Evolutionary conservation across 176 grass and related monocot genomes (phyloP), one percentile per base, ranked within the genome.

Genomic region (Oryza punctata): DNA sequence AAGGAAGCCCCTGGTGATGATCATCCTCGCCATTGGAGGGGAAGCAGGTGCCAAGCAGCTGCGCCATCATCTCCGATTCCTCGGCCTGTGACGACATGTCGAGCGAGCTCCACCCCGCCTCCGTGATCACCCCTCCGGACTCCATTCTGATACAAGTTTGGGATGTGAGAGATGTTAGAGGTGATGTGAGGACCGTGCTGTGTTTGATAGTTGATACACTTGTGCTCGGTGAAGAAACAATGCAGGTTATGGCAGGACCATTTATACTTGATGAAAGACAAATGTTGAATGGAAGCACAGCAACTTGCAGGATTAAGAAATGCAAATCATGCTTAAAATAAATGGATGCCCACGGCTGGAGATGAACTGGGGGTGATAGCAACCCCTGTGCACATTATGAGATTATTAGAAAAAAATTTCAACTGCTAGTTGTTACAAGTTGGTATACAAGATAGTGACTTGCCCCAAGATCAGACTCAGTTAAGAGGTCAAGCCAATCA

Each of bases 21-120:
- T 75, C 64, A 61, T 83, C 75, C 30, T 73, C 83, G 10, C 77
- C 74, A 60, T 33, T 73, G 67, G 72, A 80, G 24, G 85, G 84
- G 24, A 89, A 88, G 57, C 57, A 61, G 30, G 81, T 76, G 43
- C 79, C 64, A 28, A 92, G 84, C 38, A 94, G 63, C 21, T 90
- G 85, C 21, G 69, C 69, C 89, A 94, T 90, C 18, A 92, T 85
- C 73, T 92, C 87, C 2, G 85, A 87, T 76, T 90, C 94, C 35
- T 93, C 87, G 0, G 60, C 67, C 13, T 82, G 74, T 40, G 46
- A 90, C 11, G 67, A 49, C 50, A 86, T 8, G 54, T 60, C 74
- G 23, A 89, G 87, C 15, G 72, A 72, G 69, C 78, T 89, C 89
- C 85, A 92, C 19, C 68, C 81, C 5, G 49, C 85, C 38, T 88